Evolutionary conservation across 2,329 filamentous ascomycete species (phyloP).

Genomic region (Volutella citrinella): DNA sequence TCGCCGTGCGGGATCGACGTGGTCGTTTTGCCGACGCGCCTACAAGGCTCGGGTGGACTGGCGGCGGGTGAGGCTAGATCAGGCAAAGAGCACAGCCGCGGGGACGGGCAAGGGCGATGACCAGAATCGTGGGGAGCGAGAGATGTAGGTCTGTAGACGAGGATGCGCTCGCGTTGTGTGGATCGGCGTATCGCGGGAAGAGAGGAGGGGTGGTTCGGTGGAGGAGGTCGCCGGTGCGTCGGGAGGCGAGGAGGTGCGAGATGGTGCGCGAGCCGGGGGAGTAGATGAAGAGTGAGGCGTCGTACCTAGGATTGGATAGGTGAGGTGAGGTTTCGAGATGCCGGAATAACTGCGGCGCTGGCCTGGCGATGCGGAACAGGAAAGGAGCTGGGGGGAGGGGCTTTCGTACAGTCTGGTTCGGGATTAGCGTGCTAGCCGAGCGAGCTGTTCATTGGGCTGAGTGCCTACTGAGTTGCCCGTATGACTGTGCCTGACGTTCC

Average conservation of each 20-base stretch:
- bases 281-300: slow-evolving; percentile 14
- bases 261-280: too few relatives aligned
- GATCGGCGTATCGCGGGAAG: slow-evolving; percentile 1
- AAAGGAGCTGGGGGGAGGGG: too few relatives aligned
- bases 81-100: too few relatives aligned
- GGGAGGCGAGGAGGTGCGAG: too few relatives aligned
- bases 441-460: too few relatives aligned
- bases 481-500: too few relatives aligned
- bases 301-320: too few relatives aligned
- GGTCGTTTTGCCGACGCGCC: slow-evolving; percentile 12
- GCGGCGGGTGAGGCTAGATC: slow-evolving; percentile 10
- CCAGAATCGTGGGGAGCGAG: too few relatives aligned
- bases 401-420: too few relatives aligned
- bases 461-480: too few relatives aligned
- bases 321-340: slow-evolving; percentile 20
- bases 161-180: not conserved
- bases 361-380: slow-evolving; percentile 26
- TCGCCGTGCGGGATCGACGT: slow-evolving; percentile 18
- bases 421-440: too few relatives aligned
- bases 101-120: too few relatives aligned
- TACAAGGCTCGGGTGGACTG: slow-evolving; percentile 8
- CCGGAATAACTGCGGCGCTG: slow-evolving; percentile 27
- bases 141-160: slow-evolving; percentile 8
- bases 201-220: slow-evolving; percentile 4
- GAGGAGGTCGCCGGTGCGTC: not conserved